Evolutionary conservation across 78 protist genomes (phyloP).

Genomic region (slime mould (Dictyostelium discoideum)): dicty_2.7 NC_007091.3:5100001-5100500

Average conservation of each 20-base stretch:
- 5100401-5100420: not conserved
- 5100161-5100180: not conserved
- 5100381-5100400: not conserved
- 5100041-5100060: not conserved
- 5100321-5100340: not conserved
- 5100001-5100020: not conserved
- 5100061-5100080: not conserved
- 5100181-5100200: not conserved
- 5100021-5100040: not conserved
- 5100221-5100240: constrained; percentile 26
- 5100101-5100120: not conserved
- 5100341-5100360: constrained; percentile 38
- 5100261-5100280: not conserved
- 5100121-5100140: not conserved
- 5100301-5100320: constrained; percentile 19
- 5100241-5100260: not conserved
- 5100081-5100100: not conserved
- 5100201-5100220: not conserved
- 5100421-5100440: not conserved
- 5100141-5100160: not conserved
- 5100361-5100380: not conserved
- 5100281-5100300: not conserved
- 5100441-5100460: not conserved
- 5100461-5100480: not conserved
- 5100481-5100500: not conserved